Percentiles rank a stretch among this genome's conserved stretches.
Evolutionary conservation across 2,329 filamentous ascomycete genomes (phyloP).

Genomic region (Nemania serpens): DNA sequence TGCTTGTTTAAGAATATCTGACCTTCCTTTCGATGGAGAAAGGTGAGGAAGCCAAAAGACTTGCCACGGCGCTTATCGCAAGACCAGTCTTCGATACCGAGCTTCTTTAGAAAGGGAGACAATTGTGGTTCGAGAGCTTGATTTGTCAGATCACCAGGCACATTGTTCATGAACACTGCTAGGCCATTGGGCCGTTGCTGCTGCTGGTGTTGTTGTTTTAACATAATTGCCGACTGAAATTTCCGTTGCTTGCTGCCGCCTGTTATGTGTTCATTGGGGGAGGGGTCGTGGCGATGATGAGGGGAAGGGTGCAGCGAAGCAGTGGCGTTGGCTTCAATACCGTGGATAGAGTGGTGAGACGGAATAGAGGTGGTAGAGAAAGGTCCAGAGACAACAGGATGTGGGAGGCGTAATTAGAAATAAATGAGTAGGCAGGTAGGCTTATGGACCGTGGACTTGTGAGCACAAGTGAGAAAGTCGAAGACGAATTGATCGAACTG

Average conservation of each 20-base stretch:
- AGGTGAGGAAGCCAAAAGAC: constrained; percentile 48
- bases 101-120: constrained; percentile 44
- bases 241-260: neutral
- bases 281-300: neutral
- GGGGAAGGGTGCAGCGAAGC: neutral
- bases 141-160: constrained; percentile 49
- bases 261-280: neutral
- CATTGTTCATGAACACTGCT: constrained; percentile 52
- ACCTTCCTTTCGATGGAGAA: constrained; percentile 48
- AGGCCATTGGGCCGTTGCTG: constrained; percentile 35
- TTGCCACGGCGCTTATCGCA: constrained; percentile 49
- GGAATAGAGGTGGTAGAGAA: neutral
- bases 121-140: constrained; percentile 47
- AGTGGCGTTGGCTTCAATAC: neutral
- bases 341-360: neutral
- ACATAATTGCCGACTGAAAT: constrained; percentile 20
- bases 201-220: neutral
- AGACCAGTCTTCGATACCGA: constrained; percentile 49
- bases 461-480: neutral
- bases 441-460: no score
- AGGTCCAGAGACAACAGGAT: neutral
- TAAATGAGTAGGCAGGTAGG: neutral
- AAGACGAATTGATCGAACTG: neutral
- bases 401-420: neutral
- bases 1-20: constrained; percentile 46